A percentile compares a stretch with the other conserved stretches of the same genome.
Conservation (phyloP, 305 asterid genomes). For the Rubia occidens region DNA sequence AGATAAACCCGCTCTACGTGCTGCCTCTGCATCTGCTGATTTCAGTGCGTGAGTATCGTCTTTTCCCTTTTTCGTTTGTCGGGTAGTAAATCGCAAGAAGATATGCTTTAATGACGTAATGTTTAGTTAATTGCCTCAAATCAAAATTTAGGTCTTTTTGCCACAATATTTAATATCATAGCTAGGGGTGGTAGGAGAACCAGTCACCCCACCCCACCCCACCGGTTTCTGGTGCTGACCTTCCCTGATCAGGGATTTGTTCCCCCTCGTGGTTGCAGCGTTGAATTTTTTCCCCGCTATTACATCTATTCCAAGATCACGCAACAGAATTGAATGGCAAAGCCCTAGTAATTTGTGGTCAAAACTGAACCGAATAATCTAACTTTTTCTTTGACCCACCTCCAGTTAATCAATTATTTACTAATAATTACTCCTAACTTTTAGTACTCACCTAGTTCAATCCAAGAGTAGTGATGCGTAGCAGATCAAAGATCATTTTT, state of each 20-base stretch:
- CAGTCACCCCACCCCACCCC: too few relatives aligned
- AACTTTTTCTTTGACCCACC: not conserved
- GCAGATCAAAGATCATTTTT: too few relatives aligned
- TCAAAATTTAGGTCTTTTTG: too few relatives aligned
- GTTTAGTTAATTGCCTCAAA: not conserved
- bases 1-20: slow-evolving; percentile 79
- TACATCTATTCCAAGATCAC: not conserved
- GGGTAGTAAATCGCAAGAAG: not conserved
- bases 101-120: not conserved
- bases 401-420: not conserved
- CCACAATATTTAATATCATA: too few relatives aligned
- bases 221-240: too few relatives aligned
- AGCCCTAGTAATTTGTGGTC: not conserved
- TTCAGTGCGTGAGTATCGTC: slow-evolving; percentile 67
- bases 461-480: not conserved
- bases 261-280: too few relatives aligned
- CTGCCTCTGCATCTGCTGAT: slow-evolving; percentile 96
- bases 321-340: not conserved
- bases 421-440: not conserved
- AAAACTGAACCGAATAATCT: not conserved
- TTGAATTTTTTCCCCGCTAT: not conserved
- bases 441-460: not conserved
- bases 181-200: too few relatives aligned
- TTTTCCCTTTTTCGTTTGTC: not conserved
- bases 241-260: too few relatives aligned